phyloP scores from a whole-genome alignment of 768 basidiomycete genomes.

The Megacollybia marginata region DNA sequence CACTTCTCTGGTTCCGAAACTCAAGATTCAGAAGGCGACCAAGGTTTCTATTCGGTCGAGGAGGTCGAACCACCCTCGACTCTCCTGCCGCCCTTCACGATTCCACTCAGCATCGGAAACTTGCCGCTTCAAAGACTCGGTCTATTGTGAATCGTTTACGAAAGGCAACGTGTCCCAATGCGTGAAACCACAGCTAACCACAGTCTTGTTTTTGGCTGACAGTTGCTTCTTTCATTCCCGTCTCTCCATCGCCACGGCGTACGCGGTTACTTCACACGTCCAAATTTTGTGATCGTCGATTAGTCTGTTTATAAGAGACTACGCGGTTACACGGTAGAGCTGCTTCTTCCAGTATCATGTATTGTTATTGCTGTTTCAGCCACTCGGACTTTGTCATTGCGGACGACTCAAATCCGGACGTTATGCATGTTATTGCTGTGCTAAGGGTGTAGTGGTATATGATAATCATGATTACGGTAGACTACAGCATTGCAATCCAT shows the following conservation, averaged over 20 bases:
- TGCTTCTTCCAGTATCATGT: too few relatives aligned
- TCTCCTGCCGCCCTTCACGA: slow-evolving; percentile 38
- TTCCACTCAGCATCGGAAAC: slow-evolving; percentile 35
- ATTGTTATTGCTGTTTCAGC: too few relatives aligned
- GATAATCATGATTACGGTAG: too few relatives aligned
- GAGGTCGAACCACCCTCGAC: slow-evolving; percentile 22
- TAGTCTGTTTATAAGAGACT: too few relatives aligned
- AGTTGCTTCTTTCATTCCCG: slow-evolving; percentile 22
- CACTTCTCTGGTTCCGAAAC: slow-evolving; percentile 26
- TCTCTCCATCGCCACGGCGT: slow-evolving; percentile 27
- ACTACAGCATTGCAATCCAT: too few relatives aligned
- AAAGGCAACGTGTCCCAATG: not conserved
- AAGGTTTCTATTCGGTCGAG: slow-evolving; percentile 40
- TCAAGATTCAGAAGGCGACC: slow-evolving; percentile 44
- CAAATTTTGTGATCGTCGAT: too few relatives aligned
- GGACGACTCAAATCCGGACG: too few relatives aligned
- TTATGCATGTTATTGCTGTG: too few relatives aligned
- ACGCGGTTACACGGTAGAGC: too few relatives aligned
- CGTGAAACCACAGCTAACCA: slow-evolving; percentile 19
- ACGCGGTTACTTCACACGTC: too few relatives aligned
- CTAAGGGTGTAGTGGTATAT: too few relatives aligned
- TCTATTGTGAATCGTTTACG: slow-evolving; percentile 53
- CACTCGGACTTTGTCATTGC: too few relatives aligned
- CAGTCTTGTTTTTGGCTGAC: slow-evolving; percentile 22
- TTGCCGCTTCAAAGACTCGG: slow-evolving; percentile 46